phyloP scores from a whole-genome alignment of 1,139 yeast genomes.

The Citeromyces hawaiiensis region DNA sequence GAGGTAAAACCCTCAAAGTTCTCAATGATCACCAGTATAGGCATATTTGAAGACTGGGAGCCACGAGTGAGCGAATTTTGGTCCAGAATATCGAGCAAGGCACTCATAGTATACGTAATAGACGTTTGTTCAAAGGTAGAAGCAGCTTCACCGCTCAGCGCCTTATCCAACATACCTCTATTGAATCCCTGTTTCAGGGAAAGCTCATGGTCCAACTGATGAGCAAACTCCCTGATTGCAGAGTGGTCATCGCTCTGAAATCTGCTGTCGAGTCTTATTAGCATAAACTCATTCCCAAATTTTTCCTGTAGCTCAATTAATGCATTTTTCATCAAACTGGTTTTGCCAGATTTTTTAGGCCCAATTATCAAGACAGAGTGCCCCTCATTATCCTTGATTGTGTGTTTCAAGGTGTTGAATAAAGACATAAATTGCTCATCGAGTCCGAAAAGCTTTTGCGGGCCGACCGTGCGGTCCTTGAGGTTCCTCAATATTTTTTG shows the following conservation, averaged over 20 bases:
- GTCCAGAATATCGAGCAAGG: slow-evolving; percentile 30
- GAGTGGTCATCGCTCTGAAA: slow-evolving; percentile 63
- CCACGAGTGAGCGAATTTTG: slow-evolving; percentile 18
- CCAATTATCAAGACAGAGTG: slow-evolving; percentile 76
- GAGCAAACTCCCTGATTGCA: slow-evolving; percentile 78
- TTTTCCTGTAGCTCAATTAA: slow-evolving; percentile 27
- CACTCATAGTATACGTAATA: slow-evolving; percentile 38
- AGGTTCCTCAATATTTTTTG: not conserved
- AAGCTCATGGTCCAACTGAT: slow-evolving; percentile 50
- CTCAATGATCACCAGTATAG: slow-evolving; percentile 70
- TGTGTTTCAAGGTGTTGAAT: slow-evolving; percentile 43
- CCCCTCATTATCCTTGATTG: slow-evolving; percentile 61
- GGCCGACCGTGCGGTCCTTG: not conserved
- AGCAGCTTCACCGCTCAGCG: slow-evolving; percentile 9
- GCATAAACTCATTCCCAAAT: slow-evolving; percentile 34
- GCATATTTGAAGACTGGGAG: slow-evolving; percentile 19
- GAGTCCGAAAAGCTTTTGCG: slow-evolving; percentile 15
- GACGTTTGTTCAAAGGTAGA: slow-evolving; percentile 27
- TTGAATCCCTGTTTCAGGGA: slow-evolving; percentile 3
- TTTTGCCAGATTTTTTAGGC: slow-evolving; percentile 69
- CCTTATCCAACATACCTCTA: slow-evolving; percentile 6
- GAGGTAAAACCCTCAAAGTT: slow-evolving; percentile 73
- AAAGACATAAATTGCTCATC: slow-evolving; percentile 31
- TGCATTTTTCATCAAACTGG: slow-evolving; percentile 48
- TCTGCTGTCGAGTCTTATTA: slow-evolving; percentile 54